A percentile compares a stretch with the other conserved stretches of the same genome.
Evolutionary conservation across 2,329 filamentous ascomycete genomes (phyloP).

Genomic region (Trichoderma breve): DNA sequence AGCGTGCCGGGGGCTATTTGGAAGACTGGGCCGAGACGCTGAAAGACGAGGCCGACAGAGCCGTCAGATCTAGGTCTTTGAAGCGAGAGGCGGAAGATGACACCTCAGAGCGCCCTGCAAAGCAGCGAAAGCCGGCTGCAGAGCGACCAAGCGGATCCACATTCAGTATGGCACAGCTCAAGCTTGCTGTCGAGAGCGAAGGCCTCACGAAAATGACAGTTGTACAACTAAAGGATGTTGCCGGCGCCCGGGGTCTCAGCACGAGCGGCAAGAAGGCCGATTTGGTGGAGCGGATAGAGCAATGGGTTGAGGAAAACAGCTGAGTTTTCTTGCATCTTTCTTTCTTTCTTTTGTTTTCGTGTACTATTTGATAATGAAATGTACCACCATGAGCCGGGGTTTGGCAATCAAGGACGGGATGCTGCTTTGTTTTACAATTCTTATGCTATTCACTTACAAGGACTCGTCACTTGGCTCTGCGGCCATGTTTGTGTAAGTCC

Average conservation of each 20-base stretch:
- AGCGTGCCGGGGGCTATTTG: slow-evolving; percentile 77
- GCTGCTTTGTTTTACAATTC: not conserved
- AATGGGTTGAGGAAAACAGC: slow-evolving; percentile 52
- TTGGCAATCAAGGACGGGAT: not conserved
- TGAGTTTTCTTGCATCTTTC: not conserved
- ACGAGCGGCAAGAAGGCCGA: slow-evolving; percentile 53
- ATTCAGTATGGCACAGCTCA: slow-evolving; percentile 48
- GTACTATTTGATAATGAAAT: not conserved
- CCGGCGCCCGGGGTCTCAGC: slow-evolving; percentile 48
- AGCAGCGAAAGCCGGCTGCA: slow-evolving; percentile 42
- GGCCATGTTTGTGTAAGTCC: not conserved
- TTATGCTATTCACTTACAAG: not conserved
- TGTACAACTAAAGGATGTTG: slow-evolving; percentile 49
- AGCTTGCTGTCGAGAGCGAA: slow-evolving; percentile 43
- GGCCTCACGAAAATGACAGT: slow-evolving; percentile 55
- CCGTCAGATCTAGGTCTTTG: slow-evolving; percentile 40
- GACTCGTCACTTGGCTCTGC: not conserved
- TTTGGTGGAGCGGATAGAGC: slow-evolving; percentile 54
- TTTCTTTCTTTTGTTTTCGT: not conserved
- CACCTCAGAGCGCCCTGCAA: slow-evolving; percentile 41
- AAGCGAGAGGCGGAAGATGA: slow-evolving; percentile 53
- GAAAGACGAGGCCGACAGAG: slow-evolving; percentile 49
- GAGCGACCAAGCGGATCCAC: slow-evolving; percentile 35
- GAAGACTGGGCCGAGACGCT: slow-evolving; percentile 72
- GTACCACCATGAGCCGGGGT: not conserved